Evolutionary conservation across 148 eudicot species (phyloP).

Genomic region (Vaccinium myrtillus): DNA sequence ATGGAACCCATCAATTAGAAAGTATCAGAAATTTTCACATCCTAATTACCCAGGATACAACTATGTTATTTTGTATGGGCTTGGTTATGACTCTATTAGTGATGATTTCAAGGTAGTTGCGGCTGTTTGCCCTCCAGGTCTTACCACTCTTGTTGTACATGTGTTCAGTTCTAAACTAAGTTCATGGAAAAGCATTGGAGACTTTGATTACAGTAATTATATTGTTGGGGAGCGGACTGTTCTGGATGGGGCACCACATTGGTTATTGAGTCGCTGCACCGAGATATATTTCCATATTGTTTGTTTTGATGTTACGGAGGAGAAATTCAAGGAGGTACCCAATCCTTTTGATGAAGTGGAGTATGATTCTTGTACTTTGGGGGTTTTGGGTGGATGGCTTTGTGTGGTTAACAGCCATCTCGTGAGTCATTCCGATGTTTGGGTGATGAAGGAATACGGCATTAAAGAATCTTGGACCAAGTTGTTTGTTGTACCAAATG

Average conservation of each 20-base stretch:
- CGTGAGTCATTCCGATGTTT: neutral
- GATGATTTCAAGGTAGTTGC: conserved; percentile 10
- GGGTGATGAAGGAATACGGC: conserved; percentile 12
- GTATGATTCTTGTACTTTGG: neutral
- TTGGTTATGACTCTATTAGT: conserved; percentile 1
- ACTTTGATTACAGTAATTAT: neutral
- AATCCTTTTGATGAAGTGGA: neutral
- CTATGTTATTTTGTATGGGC: neutral
- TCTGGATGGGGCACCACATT: conserved; percentile 2
- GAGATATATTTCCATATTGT: neutral
- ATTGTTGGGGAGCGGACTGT: neutral
- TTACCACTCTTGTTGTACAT: neutral
- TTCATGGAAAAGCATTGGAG: neutral
- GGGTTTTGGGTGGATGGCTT: conserved; percentile 1
- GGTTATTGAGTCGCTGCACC: neutral
- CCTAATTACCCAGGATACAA: too few species aligned
- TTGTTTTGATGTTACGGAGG: conserved; percentile 12
- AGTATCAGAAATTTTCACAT: too few species aligned
- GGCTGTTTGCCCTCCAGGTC: neutral
- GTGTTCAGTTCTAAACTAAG: neutral
- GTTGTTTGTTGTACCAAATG: neutral
- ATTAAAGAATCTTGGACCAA: conserved; percentile 8
- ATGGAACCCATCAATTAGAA: too few species aligned
- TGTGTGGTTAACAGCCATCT: neutral
- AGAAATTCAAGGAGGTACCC: neutral